A percentile compares a stretch with the other conserved stretches of the same genome.
Evolutionary conservation across 768 basidiomycete species (phyloP).

Genomic region (Saitozyma sp.): DNA sequence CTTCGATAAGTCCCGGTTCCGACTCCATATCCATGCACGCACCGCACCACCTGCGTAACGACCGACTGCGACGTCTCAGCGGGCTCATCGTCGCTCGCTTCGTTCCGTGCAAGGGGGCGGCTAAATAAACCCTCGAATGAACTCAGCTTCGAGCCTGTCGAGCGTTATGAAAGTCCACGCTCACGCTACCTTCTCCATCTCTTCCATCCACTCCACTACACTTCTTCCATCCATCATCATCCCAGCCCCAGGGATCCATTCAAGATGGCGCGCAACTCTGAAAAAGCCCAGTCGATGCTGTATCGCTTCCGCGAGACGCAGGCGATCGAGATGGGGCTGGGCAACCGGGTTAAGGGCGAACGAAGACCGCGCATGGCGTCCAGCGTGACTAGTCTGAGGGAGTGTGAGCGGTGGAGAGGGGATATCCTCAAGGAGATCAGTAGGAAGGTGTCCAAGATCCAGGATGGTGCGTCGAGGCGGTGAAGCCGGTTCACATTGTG

Average conservation of each 20-base stretch:
- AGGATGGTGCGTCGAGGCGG: slow-evolving; percentile 68
- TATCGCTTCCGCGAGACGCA: slow-evolving; percentile 85
- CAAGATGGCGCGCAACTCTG: slow-evolving; percentile 85
- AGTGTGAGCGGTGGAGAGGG: slow-evolving; percentile 94
- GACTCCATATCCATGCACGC: too few relatives aligned
- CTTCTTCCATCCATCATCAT: too few relatives aligned
- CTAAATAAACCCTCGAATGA: too few relatives aligned
- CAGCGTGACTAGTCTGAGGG: slow-evolving; percentile 83
- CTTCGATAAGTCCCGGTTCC: too few relatives aligned
- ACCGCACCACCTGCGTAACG: too few relatives aligned
- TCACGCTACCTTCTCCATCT: too few relatives aligned
- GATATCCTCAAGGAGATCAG: slow-evolving; percentile 93
- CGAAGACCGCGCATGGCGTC: slow-evolving; percentile 90
- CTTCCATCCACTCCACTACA: too few relatives aligned
- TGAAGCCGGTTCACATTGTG: neutral
- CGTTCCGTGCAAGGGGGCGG: too few relatives aligned
- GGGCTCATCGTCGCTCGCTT: too few relatives aligned
- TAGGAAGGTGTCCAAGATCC: slow-evolving; percentile 95
- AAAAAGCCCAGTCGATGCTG: slow-evolving; percentile 74
- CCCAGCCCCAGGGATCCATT: neutral
- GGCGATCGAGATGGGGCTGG: slow-evolving; percentile 87
- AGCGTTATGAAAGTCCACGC: too few relatives aligned
- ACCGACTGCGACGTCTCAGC: too few relatives aligned
- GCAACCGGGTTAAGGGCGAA: slow-evolving; percentile 68
- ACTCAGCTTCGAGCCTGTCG: too few relatives aligned